A percentile compares a stretch with the other conserved stretches of the same genome.
Evolutionary conservation across 2,329 filamentous ascomycete species (phyloP).

Genomic region (Aureobasidium sp.): DNA sequence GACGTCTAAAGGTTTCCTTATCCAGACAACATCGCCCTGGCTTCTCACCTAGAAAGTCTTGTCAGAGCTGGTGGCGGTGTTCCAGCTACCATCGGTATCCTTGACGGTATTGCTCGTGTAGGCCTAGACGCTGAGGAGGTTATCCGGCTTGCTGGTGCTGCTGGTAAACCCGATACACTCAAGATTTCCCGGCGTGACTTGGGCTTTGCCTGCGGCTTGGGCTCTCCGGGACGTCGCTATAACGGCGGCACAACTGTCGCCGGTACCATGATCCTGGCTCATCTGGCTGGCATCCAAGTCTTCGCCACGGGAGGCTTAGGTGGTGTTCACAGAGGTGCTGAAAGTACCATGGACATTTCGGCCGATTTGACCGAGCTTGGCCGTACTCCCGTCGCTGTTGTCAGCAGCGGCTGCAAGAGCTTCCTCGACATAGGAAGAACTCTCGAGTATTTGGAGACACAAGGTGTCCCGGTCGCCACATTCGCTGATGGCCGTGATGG

Average conservation of each 20-base stretch:
- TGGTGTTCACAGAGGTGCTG: slow-evolving; percentile 83
- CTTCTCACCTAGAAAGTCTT: slow-evolving; percentile 69
- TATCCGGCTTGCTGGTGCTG: slow-evolving; percentile 50
- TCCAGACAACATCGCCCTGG: slow-evolving; percentile 64
- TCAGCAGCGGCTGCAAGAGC: slow-evolving; percentile 88
- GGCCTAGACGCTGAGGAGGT: slow-evolving; percentile 68
- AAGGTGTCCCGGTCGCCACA: slow-evolving; percentile 74
- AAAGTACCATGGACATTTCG: slow-evolving; percentile 84
- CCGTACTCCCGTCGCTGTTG: slow-evolving; percentile 75
- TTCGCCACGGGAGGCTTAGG: slow-evolving; percentile 94
- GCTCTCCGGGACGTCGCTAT: slow-evolving; percentile 55
- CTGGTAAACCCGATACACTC: slow-evolving; percentile 53
- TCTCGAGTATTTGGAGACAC: slow-evolving; percentile 67
- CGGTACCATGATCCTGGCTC: slow-evolving; percentile 83
- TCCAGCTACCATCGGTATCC: slow-evolving; percentile 82
- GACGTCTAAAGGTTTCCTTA: no score
- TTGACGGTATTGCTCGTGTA: slow-evolving; percentile 74
- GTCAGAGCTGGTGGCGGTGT: slow-evolving; percentile 74
- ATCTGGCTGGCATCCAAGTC: slow-evolving; percentile 77
- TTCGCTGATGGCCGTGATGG: slow-evolving; percentile 74
- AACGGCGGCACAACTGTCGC: slow-evolving; percentile 91
- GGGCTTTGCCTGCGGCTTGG: slow-evolving; percentile 67
- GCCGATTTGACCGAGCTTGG: slow-evolving; percentile 92
- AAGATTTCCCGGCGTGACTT: slow-evolving; percentile 87
- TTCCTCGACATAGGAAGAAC: slow-evolving; percentile 89